Evolutionary conservation across 2,329 filamentous ascomycete genomes (phyloP), one percentile per base, ranked within the genome.

Genomic region (Parastagonospora nodorum): DNA sequence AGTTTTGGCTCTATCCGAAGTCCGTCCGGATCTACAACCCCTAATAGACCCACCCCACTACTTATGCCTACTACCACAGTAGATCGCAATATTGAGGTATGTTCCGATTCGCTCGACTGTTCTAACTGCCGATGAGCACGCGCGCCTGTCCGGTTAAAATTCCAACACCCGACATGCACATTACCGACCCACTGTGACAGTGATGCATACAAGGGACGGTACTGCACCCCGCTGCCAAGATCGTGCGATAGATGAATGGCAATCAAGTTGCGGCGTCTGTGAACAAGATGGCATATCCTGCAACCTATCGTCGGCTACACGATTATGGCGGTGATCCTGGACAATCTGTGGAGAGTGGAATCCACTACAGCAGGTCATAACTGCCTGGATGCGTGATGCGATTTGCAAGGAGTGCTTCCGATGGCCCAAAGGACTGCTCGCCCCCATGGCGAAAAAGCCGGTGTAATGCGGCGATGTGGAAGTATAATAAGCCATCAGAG

Each of bases 401-500:
- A 31, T 36, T 47, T 27, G 38, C 33, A 42, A 41, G 52, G 47
- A 31, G 27, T 27, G 32, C 48, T 51, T 40, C 56, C 48, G 53
- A 50, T 30, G 51, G 39, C 50, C 47, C 52, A 60, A 45, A 53
- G 53, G 16, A 40, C 27, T 45, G 46, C 50, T 50, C 50, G 57
- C 45, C 55, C 29, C 47, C 45, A 33, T 27, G 35, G 53, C 42
- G 47, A 19, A 52, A 53, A 41, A 42, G 47, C 55, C 51, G 48
- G 53, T 42, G 35, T 15, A n/a, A 35, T 40, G 27, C 39, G 15
- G 33, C 10, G 33, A 47, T 28, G n/a, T 30, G 37, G 10, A 43
- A 29, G 51, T 68, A 70, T 68, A 67, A 65, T 60, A 61, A 58
- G 52, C 36, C 30, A 31, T 10, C 14, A 45, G 19, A 15, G 31